phyloP scores from a whole-genome alignment of 2,329 filamentous ascomycete species.

The Hypomyces perniciosus region DNA sequence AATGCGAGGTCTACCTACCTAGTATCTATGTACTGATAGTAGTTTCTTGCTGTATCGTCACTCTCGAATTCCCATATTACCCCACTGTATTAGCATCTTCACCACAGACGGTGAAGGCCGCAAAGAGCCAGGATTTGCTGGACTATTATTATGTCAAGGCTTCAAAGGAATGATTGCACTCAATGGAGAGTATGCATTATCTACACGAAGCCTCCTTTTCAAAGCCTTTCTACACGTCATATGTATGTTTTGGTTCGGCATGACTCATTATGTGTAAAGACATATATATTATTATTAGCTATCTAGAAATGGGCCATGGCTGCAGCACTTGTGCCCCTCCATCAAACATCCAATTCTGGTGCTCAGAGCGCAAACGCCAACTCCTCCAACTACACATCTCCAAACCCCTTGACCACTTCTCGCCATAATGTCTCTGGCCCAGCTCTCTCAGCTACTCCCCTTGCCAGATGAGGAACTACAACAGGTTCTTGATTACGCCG shows the following conservation, averaged over 20 bases:
- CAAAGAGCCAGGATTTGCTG: no score
- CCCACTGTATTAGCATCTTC: no score
- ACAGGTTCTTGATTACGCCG: slow-evolving; percentile 78
- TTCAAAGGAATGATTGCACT: no score
- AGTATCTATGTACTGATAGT: no score
- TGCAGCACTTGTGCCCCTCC: not conserved
- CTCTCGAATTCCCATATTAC: no score
- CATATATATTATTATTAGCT: not conserved
- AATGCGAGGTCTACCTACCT: no score
- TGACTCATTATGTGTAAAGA: slow-evolving; percentile 8
- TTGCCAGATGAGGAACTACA: slow-evolving; percentile 78
- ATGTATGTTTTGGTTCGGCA: slow-evolving; percentile 2
- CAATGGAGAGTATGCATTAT: no score
- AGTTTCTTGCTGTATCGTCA: no score
- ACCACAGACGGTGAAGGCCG: no score
- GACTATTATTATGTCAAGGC: no score
- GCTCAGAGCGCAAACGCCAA: not conserved
- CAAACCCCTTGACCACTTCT: not conserved
- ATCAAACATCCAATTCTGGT: not conserved
- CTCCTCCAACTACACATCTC: not conserved
- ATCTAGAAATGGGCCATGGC: slow-evolving; percentile 1
- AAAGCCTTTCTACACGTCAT: no score
- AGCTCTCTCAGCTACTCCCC: slow-evolving; percentile 74
- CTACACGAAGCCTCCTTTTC: no score
- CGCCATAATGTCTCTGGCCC: slow-evolving; percentile 50